Evolutionary conservation across 768 basidiomycete species (phyloP).

Genomic region (Zangia roseola): DNA sequence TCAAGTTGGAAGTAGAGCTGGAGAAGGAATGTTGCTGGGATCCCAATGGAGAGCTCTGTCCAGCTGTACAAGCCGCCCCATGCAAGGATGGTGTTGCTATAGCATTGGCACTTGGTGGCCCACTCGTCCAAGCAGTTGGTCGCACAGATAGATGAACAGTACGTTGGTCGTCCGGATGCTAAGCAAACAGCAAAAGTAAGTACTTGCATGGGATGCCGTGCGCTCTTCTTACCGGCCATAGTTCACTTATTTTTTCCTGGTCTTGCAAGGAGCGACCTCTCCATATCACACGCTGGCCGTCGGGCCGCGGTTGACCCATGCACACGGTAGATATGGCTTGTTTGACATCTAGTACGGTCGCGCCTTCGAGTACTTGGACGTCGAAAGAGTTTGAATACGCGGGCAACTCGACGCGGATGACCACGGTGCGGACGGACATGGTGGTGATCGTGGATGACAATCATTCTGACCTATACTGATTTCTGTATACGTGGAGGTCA

Average conservation of each 20-base stretch:
- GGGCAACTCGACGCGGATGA: slow-evolving; percentile 72
- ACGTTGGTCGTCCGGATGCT: slow-evolving; percentile 58
- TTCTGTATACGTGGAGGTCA: slow-evolving; percentile 32
- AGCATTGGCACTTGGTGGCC: slow-evolving; percentile 41
- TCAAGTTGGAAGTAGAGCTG: not conserved
- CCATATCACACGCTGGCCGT: slow-evolving; percentile 79
- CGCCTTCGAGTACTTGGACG: slow-evolving; percentile 46
- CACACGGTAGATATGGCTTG: slow-evolving; percentile 59
- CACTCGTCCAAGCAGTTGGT: slow-evolving; percentile 68
- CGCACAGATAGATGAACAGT: slow-evolving; percentile 78
- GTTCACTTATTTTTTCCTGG: slow-evolving; percentile 58
- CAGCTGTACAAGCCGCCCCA: not conserved
- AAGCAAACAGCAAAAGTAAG: slow-evolving; percentile 7
- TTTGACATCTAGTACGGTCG: slow-evolving; percentile 65
- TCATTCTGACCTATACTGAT: not conserved
- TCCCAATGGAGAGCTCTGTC: not conserved
- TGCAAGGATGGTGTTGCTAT: slow-evolving; percentile 12
- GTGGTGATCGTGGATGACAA: slow-evolving; percentile 4
- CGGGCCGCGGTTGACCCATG: slow-evolving; percentile 59
- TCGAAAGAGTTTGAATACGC: slow-evolving; percentile 67
- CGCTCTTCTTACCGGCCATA: slow-evolving; percentile 62
- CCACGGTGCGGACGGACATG: slow-evolving; percentile 31
- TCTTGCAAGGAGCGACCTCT: slow-evolving; percentile 66
- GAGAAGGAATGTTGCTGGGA: slow-evolving; percentile 6
- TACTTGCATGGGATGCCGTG: not conserved